These are phyloP conservation scores for Diospyros kaki DNA, from an alignment of 148 eudicot species.

Conservation along the genomic window DNA sequence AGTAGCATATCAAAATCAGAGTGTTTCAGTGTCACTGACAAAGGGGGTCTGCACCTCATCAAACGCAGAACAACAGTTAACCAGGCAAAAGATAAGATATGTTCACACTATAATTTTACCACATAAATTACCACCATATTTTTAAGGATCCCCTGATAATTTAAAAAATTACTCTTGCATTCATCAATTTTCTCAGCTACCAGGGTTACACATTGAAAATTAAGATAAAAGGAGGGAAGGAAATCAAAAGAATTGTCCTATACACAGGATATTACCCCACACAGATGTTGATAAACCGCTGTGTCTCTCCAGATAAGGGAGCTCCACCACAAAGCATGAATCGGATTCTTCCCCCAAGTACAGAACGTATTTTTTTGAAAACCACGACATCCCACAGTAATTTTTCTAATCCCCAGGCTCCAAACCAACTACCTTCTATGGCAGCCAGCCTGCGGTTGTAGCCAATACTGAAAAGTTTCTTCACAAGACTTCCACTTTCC, in stretches of 20 bases:
- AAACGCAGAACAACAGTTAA: background rate
- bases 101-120: background rate
- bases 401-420: constrained; percentile 87
- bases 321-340: constrained; percentile 99
- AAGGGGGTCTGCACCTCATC: too few species aligned
- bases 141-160: background rate
- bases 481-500: constrained; percentile 68
- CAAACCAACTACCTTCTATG: constrained; percentile 91
- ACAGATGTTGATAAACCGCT: constrained; percentile 88
- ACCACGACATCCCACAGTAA: constrained; percentile 69
- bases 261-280: constrained; percentile 64
- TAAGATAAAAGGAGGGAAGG: background rate
- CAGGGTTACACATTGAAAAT: background rate
- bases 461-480: constrained; percentile 64
- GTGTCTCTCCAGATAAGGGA: constrained; percentile 88
- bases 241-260: background rate
- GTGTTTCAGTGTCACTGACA: background rate
- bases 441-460: constrained; percentile 74
- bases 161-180: background rate
- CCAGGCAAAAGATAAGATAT: background rate
- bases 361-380: constrained; percentile 62
- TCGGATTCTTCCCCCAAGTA: constrained; percentile 86
- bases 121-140: background rate
- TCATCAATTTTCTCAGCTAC: background rate
- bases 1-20: background rate